Conservation (phyloP, 1,139 yeast species). For the Candida tropicalis region DNA sequence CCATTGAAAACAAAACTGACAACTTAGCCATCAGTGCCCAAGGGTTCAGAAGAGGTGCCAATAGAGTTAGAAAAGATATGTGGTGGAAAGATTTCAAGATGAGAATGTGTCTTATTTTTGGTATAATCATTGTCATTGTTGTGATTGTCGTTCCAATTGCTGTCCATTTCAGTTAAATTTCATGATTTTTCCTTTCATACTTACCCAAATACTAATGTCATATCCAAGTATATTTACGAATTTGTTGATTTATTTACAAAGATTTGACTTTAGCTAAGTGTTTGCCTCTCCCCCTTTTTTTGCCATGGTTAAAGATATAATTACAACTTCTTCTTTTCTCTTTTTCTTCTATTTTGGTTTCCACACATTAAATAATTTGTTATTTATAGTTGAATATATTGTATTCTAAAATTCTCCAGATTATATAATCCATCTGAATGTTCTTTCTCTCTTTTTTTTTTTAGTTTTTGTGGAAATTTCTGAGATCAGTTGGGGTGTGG, state of each 20-base stretch:
- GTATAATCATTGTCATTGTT: slow-evolving; percentile 74
- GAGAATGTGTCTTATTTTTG: slow-evolving; percentile 88
- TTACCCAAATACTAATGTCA: no score
- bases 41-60: slow-evolving; percentile 96
- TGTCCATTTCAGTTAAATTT: slow-evolving; percentile 66
- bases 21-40: slow-evolving; percentile 92
- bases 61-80: slow-evolving; percentile 97
- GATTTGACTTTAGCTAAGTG: not conserved
- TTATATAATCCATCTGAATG: not conserved
- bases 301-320: not conserved
- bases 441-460: not conserved
- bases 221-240: not conserved
- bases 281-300: not conserved
- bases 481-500: not conserved
- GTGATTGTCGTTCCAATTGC: slow-evolving; percentile 95
- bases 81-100: slow-evolving; percentile 99
- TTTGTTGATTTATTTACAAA: not conserved
- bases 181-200: no score
- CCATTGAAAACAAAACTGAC: slow-evolving; percentile 92
- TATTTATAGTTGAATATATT: slow-evolving; percentile 1
- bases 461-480: not conserved
- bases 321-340: not conserved
- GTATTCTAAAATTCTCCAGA: not conserved
- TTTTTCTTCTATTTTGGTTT: not conserved
- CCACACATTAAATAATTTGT: not conserved